Evolutionary conservation across 2,329 filamentous ascomycete genomes (phyloP), one percentile per base, ranked within the genome.

Genomic region (Colletotrichum salicis): DNA sequence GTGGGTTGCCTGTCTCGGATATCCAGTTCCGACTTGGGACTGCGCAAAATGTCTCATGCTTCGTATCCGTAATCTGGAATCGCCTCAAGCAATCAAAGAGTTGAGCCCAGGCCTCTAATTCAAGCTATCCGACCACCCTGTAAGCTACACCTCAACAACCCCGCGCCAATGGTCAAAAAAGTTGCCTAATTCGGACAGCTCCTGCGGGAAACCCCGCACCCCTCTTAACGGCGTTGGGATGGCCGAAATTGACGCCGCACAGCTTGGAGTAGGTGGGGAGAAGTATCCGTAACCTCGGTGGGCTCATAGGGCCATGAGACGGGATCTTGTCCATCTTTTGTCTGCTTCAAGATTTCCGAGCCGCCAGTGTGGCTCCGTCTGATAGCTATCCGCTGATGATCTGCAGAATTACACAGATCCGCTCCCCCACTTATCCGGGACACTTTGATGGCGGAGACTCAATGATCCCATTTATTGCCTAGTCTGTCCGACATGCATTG

Each of bases 101-200:
- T 11, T 48, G 41, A 48, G 41, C 19, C 19, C 41, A 19, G 4
- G 7, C 41, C 7, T 48, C 41, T 48, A 10, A 22, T 10, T 48
- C 41, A 19, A 24, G 29, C 11, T 37, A 12, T 35, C n/a, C 45
- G 45, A 45, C 51, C 15, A 48, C 24, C n/a, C 29, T 24, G 24
- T 31, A 13, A 19, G 29, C 45, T 24, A 33, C n/a, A 19, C 29
- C n/a, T 13, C 15, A 41, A 22, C 15, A 41, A 15, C 52, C 64
- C 68, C 64, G 52, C 68, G 19, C 19, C 24, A 33, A n/a, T 71
- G 64, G 68, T 48, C 64, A 12, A 51, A 24, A 57, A 52, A 29
- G 12, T 51, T 67, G 33, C 63, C 63, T 35, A 13, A 67, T 61
- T 57, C 5, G 63, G 67, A 48, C 31, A 61, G 35, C 13, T 55